Conservation (phyloP, 495 filamentous ascomycete species). For the Podospora australis region DNA sequence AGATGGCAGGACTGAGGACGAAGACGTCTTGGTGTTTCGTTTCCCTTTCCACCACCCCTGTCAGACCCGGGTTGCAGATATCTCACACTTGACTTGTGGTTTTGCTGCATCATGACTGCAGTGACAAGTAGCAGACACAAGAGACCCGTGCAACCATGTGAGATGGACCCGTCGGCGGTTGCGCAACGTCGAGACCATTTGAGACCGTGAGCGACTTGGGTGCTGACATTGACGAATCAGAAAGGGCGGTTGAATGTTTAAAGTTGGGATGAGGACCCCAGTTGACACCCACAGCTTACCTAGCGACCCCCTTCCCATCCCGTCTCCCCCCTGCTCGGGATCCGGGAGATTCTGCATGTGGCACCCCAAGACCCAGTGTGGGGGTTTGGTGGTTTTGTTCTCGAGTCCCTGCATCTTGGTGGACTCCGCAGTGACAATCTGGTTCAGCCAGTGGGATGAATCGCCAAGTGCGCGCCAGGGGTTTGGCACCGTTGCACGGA, state of each 20-base stretch:
- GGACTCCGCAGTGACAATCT: too few species aligned
- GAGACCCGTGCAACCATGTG: background rate
- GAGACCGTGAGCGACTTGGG: too few species aligned
- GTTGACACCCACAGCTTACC: too few species aligned
- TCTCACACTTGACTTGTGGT: too few species aligned
- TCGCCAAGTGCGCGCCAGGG: constrained; percentile 19
- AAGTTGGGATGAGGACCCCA: constrained; percentile 33
- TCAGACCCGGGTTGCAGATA: too few species aligned
- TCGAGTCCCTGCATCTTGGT: background rate
- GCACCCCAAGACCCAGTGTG: constrained; percentile 3
- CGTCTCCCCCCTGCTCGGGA: constrained; percentile 23
- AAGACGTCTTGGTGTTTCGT: constrained; percentile 17
- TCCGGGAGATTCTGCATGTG: too few species aligned
- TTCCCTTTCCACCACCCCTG: constrained; percentile 14
- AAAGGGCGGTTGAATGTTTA: constrained; percentile 16
- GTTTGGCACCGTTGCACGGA: constrained; percentile 13
- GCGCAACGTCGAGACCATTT: constrained; percentile 3
- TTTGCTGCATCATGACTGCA: too few species aligned
- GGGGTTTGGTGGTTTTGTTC: background rate
- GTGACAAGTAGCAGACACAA: background rate
- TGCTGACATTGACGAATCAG: constrained; percentile 25
- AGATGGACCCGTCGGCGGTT: background rate
- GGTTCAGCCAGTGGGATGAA: constrained; percentile 18
- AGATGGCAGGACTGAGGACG: constrained; percentile 16
- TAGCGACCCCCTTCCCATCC: too few species aligned